Evolutionary conservation across 441 rosid genomes (phyloP).

Genomic region (Erysimum pusillum): DNA sequence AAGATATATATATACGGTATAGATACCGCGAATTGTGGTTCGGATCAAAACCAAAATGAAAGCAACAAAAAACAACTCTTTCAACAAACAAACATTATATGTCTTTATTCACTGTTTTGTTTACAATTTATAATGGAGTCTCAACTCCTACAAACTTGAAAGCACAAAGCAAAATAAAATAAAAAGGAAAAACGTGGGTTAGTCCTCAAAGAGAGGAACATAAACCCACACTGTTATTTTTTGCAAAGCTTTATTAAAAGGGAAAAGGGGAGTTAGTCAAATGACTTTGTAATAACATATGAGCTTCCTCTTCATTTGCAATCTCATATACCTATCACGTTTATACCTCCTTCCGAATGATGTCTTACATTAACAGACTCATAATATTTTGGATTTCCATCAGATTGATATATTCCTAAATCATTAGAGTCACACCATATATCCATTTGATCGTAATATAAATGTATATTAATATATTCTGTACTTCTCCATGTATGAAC

Average conservation of each 20-base stretch:
- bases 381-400: neutral
- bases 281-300: no score
- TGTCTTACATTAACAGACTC: neutral
- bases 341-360: neutral
- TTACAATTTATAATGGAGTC: neutral
- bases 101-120: neutral
- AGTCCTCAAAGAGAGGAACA: neutral
- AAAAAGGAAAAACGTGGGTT: neutral
- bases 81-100: neutral
- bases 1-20: no score
- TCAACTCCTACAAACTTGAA: constrained; percentile 12
- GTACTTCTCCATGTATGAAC: neutral
- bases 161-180: neutral
- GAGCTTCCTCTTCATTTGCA: no score
- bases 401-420: neutral
- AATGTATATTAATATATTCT: neutral
- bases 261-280: no score
- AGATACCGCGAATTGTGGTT: no score
- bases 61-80: neutral
- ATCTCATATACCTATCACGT: neutral
- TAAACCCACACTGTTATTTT: no score
- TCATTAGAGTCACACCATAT: neutral
- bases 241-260: no score
- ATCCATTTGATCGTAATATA: neutral
- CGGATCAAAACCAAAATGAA: no score